phyloP scores from a whole-genome alignment of 2,329 filamentous ascomycete species.

The Cladophialophora psammophila region DNA sequence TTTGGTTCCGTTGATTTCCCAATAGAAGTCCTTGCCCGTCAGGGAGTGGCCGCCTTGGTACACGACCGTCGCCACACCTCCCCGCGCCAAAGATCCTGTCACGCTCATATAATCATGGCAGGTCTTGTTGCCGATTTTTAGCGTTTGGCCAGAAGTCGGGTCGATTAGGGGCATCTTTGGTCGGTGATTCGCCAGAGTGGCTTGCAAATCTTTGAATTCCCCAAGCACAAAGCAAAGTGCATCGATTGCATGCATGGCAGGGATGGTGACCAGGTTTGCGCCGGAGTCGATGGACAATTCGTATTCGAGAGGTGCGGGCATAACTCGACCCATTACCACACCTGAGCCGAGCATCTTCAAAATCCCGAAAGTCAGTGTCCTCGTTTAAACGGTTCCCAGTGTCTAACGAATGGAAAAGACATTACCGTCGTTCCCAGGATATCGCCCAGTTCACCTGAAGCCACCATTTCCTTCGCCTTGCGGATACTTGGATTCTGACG shows the following conservation, averaged over 20 bases:
- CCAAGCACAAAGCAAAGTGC: slow-evolving; percentile 35
- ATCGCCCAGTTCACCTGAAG: slow-evolving; percentile 57
- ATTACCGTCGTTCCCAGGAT: slow-evolving; percentile 60
- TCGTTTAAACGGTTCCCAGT: neutral
- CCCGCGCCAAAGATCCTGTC: slow-evolving; percentile 22
- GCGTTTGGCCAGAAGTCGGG: slow-evolving; percentile 7
- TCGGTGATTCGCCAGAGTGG: slow-evolving; percentile 30
- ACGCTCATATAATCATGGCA: slow-evolving; percentile 33
- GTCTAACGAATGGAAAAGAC: neutral
- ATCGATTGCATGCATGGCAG: slow-evolving; percentile 33
- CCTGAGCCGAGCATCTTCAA: slow-evolving; percentile 39
- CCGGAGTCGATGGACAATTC: slow-evolving; percentile 27
- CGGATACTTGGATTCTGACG: slow-evolving; percentile 53
- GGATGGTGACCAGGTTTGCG: slow-evolving; percentile 37
- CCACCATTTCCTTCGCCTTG: slow-evolving; percentile 57
- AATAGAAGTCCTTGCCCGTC: slow-evolving; percentile 29
- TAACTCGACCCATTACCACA: slow-evolving; percentile 18
- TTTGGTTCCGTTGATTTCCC: slow-evolving; percentile 37
- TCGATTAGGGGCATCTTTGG: slow-evolving; percentile 26
- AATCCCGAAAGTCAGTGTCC: neutral
- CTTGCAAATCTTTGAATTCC: slow-evolving; percentile 31
- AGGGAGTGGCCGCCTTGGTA: slow-evolving; percentile 24
- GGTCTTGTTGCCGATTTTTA: slow-evolving; percentile 26
- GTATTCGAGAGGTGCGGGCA: slow-evolving; percentile 22
- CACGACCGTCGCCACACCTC: slow-evolving; percentile 28